These are phyloP conservation scores for Colletotrichum karsti DNA, from an alignment of 2,329 filamentous ascomycete genomes.

Conservation along the genomic window DNA sequence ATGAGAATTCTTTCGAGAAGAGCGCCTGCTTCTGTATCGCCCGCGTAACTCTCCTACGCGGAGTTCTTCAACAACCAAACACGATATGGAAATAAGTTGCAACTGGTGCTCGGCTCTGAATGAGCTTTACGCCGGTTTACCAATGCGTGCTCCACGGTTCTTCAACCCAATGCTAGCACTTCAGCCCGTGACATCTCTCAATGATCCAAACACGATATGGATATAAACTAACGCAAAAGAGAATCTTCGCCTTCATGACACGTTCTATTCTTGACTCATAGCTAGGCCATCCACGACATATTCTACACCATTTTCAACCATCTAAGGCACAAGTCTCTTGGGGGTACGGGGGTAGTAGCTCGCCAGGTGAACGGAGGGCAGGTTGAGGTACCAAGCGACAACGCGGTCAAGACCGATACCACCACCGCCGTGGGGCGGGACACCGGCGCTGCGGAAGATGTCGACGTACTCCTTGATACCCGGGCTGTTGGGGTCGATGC, in stretches of 20 bases:
- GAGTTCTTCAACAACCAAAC: too few species aligned
- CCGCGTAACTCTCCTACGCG: too few species aligned
- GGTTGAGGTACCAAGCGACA: constrained; percentile 70
- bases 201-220: background rate
- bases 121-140: too few species aligned
- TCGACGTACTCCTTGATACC: constrained; percentile 93
- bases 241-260: background rate
- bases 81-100: too few species aligned
- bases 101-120: too few species aligned
- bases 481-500: constrained; percentile 77
- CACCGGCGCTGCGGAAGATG: constrained; percentile 81
- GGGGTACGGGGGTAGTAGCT: constrained; percentile 68
- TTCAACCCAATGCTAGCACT: too few species aligned
- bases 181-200: too few species aligned
- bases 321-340: constrained; percentile 60
- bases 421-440: constrained; percentile 90
- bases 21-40: too few species aligned
- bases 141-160: too few species aligned
- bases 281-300: background rate
- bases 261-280: background rate
- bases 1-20: too few species aligned
- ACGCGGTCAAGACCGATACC: constrained; percentile 92
- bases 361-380: constrained; percentile 67
- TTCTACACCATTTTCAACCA: background rate
- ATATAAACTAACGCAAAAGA: background rate